Percentiles rank a stretch among this genome's conserved stretches.
phyloP scores from a whole-genome alignment of 1,284 basidiomycete genomes.

The Psilocybe mexicana region DNA sequence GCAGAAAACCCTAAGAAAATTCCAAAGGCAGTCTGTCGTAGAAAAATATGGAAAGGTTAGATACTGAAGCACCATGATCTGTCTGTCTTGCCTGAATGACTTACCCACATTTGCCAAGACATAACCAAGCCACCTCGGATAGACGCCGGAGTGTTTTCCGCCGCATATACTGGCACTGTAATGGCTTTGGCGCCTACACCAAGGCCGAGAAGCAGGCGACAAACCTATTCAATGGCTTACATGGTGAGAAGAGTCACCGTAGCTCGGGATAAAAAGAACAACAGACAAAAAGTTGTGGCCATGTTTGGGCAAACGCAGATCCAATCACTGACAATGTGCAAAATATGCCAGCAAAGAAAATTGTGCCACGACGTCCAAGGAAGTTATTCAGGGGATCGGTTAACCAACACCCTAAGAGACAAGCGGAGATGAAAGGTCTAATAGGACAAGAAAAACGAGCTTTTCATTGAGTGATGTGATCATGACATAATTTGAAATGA shows the following conservation, averaged over 20 bases:
- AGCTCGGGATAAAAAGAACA: neutral
- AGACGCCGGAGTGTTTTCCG: conserved; percentile 55
- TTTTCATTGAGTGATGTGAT: neutral
- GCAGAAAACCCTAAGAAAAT: conserved; percentile 51
- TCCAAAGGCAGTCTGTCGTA: conserved; percentile 45
- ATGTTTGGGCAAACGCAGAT: conserved; percentile 52
- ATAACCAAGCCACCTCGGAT: conserved; percentile 68
- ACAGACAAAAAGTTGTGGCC: conserved; percentile 44
- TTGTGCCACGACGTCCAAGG: conserved; percentile 64
- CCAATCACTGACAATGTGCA: conserved; percentile 56
- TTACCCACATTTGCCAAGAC: conserved; percentile 58
- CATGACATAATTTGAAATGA: neutral
- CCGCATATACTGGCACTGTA: conserved; percentile 56
- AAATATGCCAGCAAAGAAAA: conserved; percentile 61
- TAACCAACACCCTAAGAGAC: conserved; percentile 41
- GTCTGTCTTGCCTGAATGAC: conserved; percentile 2
- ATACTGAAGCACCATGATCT: too few species aligned
- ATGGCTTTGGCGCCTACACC: conserved; percentile 64
- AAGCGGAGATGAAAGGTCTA: conserved; percentile 38
- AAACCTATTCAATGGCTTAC: conserved; percentile 28
- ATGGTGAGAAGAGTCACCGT: neutral
- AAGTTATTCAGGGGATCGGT: conserved; percentile 45
- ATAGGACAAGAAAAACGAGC: neutral
- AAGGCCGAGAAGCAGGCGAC: conserved; percentile 56
- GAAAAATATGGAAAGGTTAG: too few species aligned